Base-by-base conservation (phyloP, 208 protist genomes). In the Lotmaria passim region DNA sequence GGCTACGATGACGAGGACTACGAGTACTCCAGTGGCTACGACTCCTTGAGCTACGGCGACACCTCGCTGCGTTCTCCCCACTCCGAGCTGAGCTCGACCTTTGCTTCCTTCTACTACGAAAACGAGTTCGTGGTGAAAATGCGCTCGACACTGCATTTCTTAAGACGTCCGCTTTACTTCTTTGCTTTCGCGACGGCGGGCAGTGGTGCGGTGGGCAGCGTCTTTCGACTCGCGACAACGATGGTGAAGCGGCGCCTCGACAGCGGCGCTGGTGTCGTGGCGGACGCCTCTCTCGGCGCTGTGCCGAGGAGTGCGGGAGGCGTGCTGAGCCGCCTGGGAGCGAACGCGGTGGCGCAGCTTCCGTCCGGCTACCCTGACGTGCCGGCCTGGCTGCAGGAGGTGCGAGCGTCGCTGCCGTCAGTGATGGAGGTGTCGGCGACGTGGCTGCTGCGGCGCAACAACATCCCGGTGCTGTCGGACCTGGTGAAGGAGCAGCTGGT, bases 51-150 rank as follows among this genome's bases (percentile, higher is more conserved):
- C 44, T 78, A 75, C 63, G 78, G 76, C 68, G 81, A 91, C 65
- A 86, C 71, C 23, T 79, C 77, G 3, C 67, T 89, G 41, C 74
- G 81, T 56, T 93, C 87, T 7, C 86, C 91, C 11, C 69, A 77
- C 38, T 93, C 86, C 2, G 84, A 92, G 60, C 75, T 93, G 56
- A 93, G 88, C 77, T 92, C 91, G 12, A 93, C 91, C 23, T 91
- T 92, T 56, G 77, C 82, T 39, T 91, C 81, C 38, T 90, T 93
- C 70, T 96, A 93, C 67, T 72, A 88, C 61, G 84, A 90, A 11
- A 90, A 85, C 75, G 75, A 82, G n/a, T 62, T 59, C 12, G 69
- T 78, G 58, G 62, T 79, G 24, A 63, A 66, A 39, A 50, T 44
- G 11, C 71, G 71, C 30, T 31, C 73, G n/a, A 74, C 75, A 0